Evolutionary conservation across 2,329 filamentous ascomycete species (phyloP).

Genomic region (Fusarium sp.): DNA sequence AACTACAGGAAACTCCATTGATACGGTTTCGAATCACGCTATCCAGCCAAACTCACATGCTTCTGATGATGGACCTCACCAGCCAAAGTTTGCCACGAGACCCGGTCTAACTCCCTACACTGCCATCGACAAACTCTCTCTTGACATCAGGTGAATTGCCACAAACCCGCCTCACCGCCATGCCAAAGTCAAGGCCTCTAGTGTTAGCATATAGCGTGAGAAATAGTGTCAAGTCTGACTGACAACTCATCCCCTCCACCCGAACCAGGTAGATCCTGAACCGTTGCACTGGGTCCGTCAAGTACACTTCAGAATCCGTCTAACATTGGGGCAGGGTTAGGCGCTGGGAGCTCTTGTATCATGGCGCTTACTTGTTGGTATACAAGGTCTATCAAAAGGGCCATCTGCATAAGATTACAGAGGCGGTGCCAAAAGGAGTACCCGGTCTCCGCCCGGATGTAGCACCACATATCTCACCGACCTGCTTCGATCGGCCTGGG

Average conservation of each 20-base stretch:
- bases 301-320: not conserved
- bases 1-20: not conserved
- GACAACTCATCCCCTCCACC: not conserved
- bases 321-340: not conserved
- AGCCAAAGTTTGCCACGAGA: not conserved
- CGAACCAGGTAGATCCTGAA: not conserved
- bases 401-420: constrained; percentile 27
- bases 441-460: not conserved
- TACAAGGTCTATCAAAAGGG: constrained; percentile 39
- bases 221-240: not conserved
- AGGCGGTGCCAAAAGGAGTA: constrained; percentile 18
- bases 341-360: constrained; percentile 13
- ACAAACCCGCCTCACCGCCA: not conserved
- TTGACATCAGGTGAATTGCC: not conserved
- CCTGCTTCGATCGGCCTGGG: not conserved
- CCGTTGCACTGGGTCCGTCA: not conserved
- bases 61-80: not conserved
- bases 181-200: not conserved
- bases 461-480: not conserved
- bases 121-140: not conserved
- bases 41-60: not conserved
- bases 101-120: not conserved
- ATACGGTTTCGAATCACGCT: not conserved
- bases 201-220: not conserved
- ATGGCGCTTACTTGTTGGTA: constrained; percentile 22